These are phyloP conservation scores for Pseudocercospora eumusae DNA, from an alignment of 2,329 filamentous ascomycete species.

Conservation along the genomic window DNA sequence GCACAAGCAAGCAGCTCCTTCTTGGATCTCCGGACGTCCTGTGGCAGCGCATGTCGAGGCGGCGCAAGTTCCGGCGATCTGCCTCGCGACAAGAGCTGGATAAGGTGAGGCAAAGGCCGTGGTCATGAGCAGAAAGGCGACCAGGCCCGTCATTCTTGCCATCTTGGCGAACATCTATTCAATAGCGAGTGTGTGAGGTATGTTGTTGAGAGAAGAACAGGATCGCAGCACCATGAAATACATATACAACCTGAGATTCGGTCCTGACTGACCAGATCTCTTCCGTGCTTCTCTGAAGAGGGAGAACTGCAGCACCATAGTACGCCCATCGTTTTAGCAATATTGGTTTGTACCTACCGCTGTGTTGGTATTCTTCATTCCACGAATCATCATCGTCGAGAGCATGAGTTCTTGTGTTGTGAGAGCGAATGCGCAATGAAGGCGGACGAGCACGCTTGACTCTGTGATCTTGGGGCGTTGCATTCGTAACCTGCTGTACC, in stretches of 20 bases:
- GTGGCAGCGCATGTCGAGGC: background rate
- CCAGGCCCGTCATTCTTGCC: background rate
- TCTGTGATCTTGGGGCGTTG: background rate
- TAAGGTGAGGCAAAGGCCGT: background rate
- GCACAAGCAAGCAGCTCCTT: slow-evolving; percentile 7
- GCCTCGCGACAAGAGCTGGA: background rate
- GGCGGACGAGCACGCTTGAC: background rate
- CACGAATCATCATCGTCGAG: background rate
- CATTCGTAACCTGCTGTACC: slow-evolving; percentile 1
- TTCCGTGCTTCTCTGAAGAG: background rate
- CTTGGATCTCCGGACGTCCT: background rate
- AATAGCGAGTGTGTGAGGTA: slow-evolving; percentile 1
- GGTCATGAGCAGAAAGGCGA: background rate
- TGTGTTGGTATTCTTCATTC: background rate
- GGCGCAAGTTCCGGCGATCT: background rate
- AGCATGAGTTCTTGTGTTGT: background rate
- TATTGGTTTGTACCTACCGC: slow-evolving; percentile 1
- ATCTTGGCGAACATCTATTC: background rate
- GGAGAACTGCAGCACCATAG: background rate
- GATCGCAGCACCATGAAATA: background rate
- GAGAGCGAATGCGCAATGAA: slow-evolving; percentile 1
- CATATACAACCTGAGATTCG: background rate
- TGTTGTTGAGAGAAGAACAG: background rate
- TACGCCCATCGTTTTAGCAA: slow-evolving; percentile 7
- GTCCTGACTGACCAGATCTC: background rate